These are phyloP conservation scores for Chlamydomonas schloesseri DNA, from an alignment of 139 green algal genomes.

Conservation along the genomic window DNA sequence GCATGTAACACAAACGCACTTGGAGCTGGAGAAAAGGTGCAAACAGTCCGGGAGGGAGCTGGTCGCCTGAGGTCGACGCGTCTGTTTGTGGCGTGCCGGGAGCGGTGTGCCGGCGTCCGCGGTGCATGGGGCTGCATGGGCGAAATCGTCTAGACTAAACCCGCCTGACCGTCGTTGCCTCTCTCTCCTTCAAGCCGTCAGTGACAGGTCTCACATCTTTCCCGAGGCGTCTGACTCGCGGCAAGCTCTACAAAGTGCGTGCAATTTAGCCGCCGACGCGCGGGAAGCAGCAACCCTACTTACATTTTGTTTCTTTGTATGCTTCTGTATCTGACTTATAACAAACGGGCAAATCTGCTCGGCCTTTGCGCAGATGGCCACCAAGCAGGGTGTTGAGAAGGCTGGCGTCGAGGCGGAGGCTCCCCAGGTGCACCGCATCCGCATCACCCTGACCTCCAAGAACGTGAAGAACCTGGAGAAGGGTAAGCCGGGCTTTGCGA, in stretches of 20 bases:
- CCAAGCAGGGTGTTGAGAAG: slow-evolving; percentile 60
- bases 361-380: slow-evolving; percentile 40
- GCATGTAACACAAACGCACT: no score
- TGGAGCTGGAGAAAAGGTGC: no score
- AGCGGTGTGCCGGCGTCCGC: no score
- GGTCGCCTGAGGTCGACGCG: no score
- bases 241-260: slow-evolving; percentile 7
- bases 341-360: background rate
- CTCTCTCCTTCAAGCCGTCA: slow-evolving; percentile 19
- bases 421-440: slow-evolving; percentile 91
- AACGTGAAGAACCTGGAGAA: slow-evolving; percentile 99
- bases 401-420: slow-evolving; percentile 80
- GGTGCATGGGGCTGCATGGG: no score
- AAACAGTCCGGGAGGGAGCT: no score
- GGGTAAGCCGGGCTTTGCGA: slow-evolving; percentile 58
- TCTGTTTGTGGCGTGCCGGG: no score
- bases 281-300: background rate
- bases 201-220: slow-evolving; percentile 38
- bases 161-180: background rate
- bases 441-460: slow-evolving; percentile 98
- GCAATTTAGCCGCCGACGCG: background rate
- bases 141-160: no score
- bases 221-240: slow-evolving; percentile 41
- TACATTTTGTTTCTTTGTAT: background rate
- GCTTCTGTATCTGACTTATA: background rate